Base-by-base conservation (phyloP, 1,139 yeast species). In the Saccharomyces hybrid region DNA sequence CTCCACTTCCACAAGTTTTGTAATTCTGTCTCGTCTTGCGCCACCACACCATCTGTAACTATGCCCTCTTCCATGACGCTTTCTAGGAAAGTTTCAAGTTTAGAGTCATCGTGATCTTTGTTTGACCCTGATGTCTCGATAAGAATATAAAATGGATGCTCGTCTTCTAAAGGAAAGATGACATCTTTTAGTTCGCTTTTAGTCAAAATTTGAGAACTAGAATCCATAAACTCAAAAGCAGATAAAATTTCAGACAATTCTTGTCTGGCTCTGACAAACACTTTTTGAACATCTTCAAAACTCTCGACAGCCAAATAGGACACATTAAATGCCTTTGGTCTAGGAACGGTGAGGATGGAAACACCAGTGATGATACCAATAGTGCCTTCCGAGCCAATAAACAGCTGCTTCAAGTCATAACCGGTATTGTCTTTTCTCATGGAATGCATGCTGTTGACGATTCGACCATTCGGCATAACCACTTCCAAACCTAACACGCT, bases 221-320 rank as follows among this genome's bases (percentile, higher is more conserved):
- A 75, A 69, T 91, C 99, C 97, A 91, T 91, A 65, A 91, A 88
- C 71, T 91, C 99, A 72, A 89, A 91, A 6, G 98, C 97, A 41
- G 96, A 87, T 58, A 91, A 77, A 60, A 91, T 84, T 70, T 91
- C 98, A 23, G 88, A 81, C 47, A 91, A 79, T 64, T 88, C 96
- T 50, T 75, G 72, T 65, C 87, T 86, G 42, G 97, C 95, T 62
- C 81, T 82, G 48, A 81, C 83, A 71, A 90, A 93, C 1, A 91
- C 86, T 65, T 86, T 76, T 70, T 85, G 91, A 46, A 91, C 97
- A 13, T 84, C 79, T 64, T 88, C 95, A 70, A 85, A 91, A 46
- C 86, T 81, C 27, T 84, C 82, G 9, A 91, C 82, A 11, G 95
- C 98, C 62, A 91, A 78, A 62, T 90, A 86, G 3, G 97, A 96